phyloP scores from a whole-genome alignment of 139 green algal species.

The Chlamydomonas eustigma region DNA sequence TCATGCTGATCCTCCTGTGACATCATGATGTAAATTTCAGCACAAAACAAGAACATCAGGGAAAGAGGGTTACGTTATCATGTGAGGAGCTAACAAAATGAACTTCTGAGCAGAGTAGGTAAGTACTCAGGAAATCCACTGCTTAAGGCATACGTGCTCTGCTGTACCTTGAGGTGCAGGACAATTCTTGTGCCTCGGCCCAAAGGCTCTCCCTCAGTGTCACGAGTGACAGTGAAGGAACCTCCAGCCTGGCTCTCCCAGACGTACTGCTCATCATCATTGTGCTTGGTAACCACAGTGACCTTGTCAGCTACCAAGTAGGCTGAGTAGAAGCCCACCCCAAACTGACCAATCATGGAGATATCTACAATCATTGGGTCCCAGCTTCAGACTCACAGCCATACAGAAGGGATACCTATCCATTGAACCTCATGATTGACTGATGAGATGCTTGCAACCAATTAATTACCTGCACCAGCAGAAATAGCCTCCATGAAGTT shows the following conservation, averaged over 20 bases:
- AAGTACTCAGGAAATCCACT: too few species aligned
- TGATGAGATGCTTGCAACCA: not conserved
- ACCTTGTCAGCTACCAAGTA: slow-evolving; percentile 97
- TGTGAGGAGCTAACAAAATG: too few species aligned
- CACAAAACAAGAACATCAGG: too few species aligned
- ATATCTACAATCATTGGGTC: slow-evolving; percentile 92
- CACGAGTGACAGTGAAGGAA: slow-evolving; percentile 94
- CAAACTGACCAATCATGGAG: slow-evolving; percentile 99
- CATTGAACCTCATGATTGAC: not conserved
- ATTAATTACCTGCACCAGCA: slow-evolving; percentile 75
- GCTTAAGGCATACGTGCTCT: too few species aligned
- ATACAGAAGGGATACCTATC: not conserved
- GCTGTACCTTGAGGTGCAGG: slow-evolving; percentile 90
- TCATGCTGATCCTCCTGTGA: slow-evolving; percentile 79
- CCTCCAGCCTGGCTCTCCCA: slow-evolving; percentile 98
- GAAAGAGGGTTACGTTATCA: too few species aligned
- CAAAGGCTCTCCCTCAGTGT: slow-evolving; percentile 76
- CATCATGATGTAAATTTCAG: not conserved
- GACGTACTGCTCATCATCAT: slow-evolving; percentile 98
- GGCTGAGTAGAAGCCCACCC: slow-evolving; percentile 99
- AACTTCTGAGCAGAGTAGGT: too few species aligned
- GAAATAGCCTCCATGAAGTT: slow-evolving; percentile 99
- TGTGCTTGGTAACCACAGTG: slow-evolving; percentile 94
- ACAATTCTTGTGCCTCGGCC: slow-evolving; percentile 95
- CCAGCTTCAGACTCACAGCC: slow-evolving; percentile 95